Evolutionary conservation across 2,329 filamentous ascomycete genomes (phyloP), one percentile per base, ranked within the genome.

Genomic region (Xylariaceae sp.): DNA sequence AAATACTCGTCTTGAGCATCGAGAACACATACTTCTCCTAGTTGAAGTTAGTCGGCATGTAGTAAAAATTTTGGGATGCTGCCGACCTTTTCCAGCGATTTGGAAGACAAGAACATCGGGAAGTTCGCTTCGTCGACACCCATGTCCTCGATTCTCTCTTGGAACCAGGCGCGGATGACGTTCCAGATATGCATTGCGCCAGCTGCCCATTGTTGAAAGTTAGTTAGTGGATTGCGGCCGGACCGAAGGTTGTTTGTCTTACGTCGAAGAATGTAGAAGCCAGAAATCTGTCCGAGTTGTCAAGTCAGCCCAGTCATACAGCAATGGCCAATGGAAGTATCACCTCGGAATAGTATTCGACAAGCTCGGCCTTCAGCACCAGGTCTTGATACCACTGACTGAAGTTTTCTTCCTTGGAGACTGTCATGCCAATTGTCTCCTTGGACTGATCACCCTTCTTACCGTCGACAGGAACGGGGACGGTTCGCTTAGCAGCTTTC

Each of bases 321-420:
- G 62, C 56, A 29, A 29, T 37, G 32, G 14, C 14, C 32, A 10
- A 14, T 14, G 32, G 32, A 37, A 16, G 9, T 7, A 4, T 37
- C 51, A 70, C 68, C 62, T 77, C 75, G 48, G 66, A 79, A 73
- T 97, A 98, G 84, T 97, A 99, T 71, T 96, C 93, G 68, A 98
- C 88, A 89, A 99, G 90, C 73, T 97, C 91, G 67, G 91, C 91
- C 84, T 99, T 99, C 71, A 93, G 87, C 54, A 99, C 89, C 59
- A 98, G 90, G 77, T 99, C 93, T 77, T 96, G 91, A 77, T 99
- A 99, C 95, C 95, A 99, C 75, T 88, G 87, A 48, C 91, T 83
- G 73, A 99, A 95, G 77, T 98, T 91, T 46, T 90, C 88, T 47
- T 88, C 81, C 77, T 97, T 98, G 62, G 84, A 82, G 58, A 89